Evolutionary conservation across 2,329 filamentous ascomycete species (phyloP), one percentile per base, ranked within the genome.

Genomic region (Fusarium xylarioides): DNA sequence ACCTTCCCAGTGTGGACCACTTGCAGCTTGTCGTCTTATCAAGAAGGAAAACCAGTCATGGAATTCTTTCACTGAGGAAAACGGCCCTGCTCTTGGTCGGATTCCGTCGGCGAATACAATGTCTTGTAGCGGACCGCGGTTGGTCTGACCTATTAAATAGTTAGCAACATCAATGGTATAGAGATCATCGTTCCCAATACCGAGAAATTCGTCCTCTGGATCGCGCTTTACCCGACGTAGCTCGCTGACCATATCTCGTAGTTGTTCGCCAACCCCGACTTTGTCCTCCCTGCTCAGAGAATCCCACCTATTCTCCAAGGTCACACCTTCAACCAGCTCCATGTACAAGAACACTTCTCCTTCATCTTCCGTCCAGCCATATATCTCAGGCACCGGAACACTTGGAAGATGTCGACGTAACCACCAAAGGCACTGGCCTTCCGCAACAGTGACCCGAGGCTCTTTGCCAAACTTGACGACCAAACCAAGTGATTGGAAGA

Each of bases 331-430:
- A 6, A 66, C 52, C 11, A 63, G 4, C 19, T 71, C 28, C 66
- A 65, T 71, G 4, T 65, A 70, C 8, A 71, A n/a, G n/a, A 69
- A 55, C 3, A 42, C 4, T 21, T 59, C n/a, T 21, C 18, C 30
- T 8, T 4, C 23, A 5, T 69, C 50, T 0, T 26, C 56, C 1
- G 19, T 11, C 68, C 56, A 71, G 4, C 65, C 43, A 9, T 74
- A 72, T 11, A 71, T 71, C 11, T 72, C 62, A 6, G 68, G 68
- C 6, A 70, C 59, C 4, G 59, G 62, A 4, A 70, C 38, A 5
- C 52, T 26, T 11, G 62, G 62, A 7, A 67, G 16, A n/a, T 30
- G 18, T 7, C 19, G 52, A 23, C 35, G 11, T 2, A 69, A 14
- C 44, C 50, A 28, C 52, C 50, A 57, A 8, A 47, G 34, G 15